A percentile compares a stretch with the other conserved stretches of the same genome.
Conservation (phyloP, 257 asterid genomes). For the Oldenlandia corymbosa region DNA sequence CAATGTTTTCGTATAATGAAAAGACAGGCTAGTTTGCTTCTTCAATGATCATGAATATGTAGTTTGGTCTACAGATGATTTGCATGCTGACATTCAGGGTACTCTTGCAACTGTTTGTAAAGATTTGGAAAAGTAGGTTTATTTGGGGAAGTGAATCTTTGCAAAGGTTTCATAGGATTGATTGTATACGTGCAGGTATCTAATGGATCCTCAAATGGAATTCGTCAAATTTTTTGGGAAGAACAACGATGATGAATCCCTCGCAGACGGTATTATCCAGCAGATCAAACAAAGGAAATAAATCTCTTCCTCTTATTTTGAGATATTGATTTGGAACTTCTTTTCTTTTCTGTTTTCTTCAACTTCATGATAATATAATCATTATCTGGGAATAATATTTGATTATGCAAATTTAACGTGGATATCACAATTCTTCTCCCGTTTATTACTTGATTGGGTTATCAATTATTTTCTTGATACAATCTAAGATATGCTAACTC, state of each 20-base stretch:
- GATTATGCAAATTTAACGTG: no score
- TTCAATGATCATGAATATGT: neutral
- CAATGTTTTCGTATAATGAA: neutral
- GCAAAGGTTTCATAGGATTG: no score
- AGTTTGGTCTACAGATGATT: neutral
- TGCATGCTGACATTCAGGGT: neutral
- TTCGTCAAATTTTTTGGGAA: constrained; percentile 83
- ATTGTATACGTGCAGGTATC: constrained; percentile 59
- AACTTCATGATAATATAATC: no score
- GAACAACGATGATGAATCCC: constrained; percentile 54
- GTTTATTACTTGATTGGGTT: no score
- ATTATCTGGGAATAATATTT: no score
- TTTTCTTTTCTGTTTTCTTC: no score
- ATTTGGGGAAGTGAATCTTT: no score
- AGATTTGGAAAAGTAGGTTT: neutral
- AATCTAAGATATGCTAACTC: no score
- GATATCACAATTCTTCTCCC: no score
- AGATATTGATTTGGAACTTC: no score
- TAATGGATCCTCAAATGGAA: constrained; percentile 90
- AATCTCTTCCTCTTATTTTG: no score
- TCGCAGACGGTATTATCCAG: constrained; percentile 65
- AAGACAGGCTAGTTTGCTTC: neutral
- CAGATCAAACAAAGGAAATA: constrained; percentile 71
- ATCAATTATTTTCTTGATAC: no score
- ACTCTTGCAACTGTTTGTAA: neutral